Conservation (phyloP, 208 protist species). For the Trypanosomatidae sp. region DNA sequence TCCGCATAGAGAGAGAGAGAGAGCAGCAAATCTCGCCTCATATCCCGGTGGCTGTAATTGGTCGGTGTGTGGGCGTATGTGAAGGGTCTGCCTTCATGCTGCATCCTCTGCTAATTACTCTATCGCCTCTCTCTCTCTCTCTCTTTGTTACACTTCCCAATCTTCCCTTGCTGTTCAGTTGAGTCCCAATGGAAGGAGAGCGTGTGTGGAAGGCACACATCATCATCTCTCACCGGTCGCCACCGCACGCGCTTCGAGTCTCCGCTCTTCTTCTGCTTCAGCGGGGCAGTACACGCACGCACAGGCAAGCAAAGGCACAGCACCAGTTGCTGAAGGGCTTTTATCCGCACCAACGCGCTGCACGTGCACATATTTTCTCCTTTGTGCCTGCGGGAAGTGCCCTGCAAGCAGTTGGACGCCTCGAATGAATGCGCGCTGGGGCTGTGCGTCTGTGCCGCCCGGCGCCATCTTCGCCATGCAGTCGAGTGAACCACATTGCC, state of each 20-base stretch:
- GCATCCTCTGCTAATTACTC: background rate
- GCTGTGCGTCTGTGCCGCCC: background rate
- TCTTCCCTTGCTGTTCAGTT: conserved; percentile 1
- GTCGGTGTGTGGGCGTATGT: background rate
- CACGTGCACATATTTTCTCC: background rate
- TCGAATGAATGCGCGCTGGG: conserved; percentile 1
- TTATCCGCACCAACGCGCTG: background rate
- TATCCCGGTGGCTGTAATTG: background rate
- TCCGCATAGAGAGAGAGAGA: background rate
- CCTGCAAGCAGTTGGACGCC: background rate
- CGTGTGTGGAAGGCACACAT: background rate
- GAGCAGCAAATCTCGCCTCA: background rate
- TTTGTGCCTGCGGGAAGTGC: background rate
- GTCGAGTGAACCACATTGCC: conserved; percentile 17
- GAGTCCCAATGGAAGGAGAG: background rate
- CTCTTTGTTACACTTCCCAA: background rate
- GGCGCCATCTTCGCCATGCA: background rate
- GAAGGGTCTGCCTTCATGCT: no score
- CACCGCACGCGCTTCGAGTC: background rate
- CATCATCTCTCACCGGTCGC: background rate
- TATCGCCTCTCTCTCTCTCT: background rate
- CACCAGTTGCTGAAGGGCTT: background rate
- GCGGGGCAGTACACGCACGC: background rate
- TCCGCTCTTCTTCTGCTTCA: background rate
- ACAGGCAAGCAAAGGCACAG: background rate